Conservation (phyloP, 768 basidiomycete species). For the Sporobolomyces roseus region DNA sequence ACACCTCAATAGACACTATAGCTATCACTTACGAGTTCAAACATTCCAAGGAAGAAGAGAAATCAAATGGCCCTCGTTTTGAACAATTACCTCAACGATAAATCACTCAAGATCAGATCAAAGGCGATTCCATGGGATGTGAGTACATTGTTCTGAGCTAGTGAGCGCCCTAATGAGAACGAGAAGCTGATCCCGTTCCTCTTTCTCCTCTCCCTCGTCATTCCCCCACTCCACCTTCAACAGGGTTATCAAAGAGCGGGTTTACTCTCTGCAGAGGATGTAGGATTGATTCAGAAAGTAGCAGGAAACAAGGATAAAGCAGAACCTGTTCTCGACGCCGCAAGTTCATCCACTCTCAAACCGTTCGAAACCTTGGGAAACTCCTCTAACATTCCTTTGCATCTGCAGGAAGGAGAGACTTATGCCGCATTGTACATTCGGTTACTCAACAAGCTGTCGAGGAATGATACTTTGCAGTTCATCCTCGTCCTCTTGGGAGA, state of each 20-base stretch:
- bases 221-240: conserved; percentile 14
- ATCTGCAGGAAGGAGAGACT: conserved; percentile 63
- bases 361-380: too few relatives aligned
- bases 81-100: conserved; percentile 52
- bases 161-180: too few relatives aligned
- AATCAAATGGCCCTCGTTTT: too few relatives aligned
- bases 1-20: too few relatives aligned
- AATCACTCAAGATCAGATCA: conserved; percentile 76
- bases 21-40: too few relatives aligned
- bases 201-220: not conserved
- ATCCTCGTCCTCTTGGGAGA: conserved; percentile 83
- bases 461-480: conserved; percentile 81
- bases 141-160: conserved; percentile 34
- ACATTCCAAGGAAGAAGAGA: too few relatives aligned
- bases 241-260: conserved; percentile 94
- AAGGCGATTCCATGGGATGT: conserved; percentile 98
- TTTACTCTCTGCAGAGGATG: conserved; percentile 79
- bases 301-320: conserved; percentile 65
- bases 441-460: conserved; percentile 76
- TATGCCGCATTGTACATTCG: conserved; percentile 87
- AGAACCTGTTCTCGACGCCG: conserved; percentile 38
- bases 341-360: conserved; percentile 3
- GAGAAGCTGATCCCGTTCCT: not conserved
- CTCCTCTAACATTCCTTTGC: not conserved
- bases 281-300: conserved; percentile 80